Evolutionary conservation across 208 protist species (phyloP).

Genomic region (Trypanosoma theileri): DNA sequence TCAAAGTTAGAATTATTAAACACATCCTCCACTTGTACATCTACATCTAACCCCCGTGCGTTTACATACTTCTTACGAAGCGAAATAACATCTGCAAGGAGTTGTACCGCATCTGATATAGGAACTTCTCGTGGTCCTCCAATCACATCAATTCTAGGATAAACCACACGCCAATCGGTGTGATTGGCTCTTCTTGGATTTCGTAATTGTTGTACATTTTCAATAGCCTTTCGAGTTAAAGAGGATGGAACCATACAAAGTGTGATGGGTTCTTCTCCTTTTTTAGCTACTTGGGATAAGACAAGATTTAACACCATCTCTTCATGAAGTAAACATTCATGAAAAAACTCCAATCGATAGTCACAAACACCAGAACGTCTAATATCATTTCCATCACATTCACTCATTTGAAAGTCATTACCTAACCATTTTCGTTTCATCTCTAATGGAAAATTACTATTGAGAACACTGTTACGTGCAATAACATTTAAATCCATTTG

Average conservation of each 20-base stretch:
- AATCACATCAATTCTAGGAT: conserved; percentile 80
- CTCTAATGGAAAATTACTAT: conserved; percentile 79
- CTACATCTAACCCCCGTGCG: conserved; percentile 38
- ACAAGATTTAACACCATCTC: conserved; percentile 76
- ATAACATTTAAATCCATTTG: conserved; percentile 85
- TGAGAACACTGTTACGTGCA: conserved; percentile 89
- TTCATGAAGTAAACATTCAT: conserved; percentile 78
- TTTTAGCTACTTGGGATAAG: conserved; percentile 52
- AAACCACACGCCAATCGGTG: conserved; percentile 74
- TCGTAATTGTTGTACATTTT: conserved; percentile 51
- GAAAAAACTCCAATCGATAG: conserved; percentile 84
- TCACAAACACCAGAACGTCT: conserved; percentile 63
- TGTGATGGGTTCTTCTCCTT: conserved; percentile 33
- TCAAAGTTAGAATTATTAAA: conserved; percentile 81
- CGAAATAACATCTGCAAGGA: conserved; percentile 60
- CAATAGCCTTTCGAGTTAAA: conserved; percentile 29
- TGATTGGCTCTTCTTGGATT: conserved; percentile 57
- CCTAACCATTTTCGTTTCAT: conserved; percentile 79
- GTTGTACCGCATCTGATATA: conserved; percentile 54
- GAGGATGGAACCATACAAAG: conserved; percentile 12
- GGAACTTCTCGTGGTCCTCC: conserved; percentile 14
- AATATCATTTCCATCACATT: conserved; percentile 60
- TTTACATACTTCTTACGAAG: conserved; percentile 80
- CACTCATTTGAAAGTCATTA: conserved; percentile 45
- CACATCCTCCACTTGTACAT: conserved; percentile 83